A percentile compares a stretch with the other conserved stretches of the same genome.
Evolutionary conservation across 1,284 basidiomycete species (phyloP).

Genomic region (Puccinia coronata): DNA sequence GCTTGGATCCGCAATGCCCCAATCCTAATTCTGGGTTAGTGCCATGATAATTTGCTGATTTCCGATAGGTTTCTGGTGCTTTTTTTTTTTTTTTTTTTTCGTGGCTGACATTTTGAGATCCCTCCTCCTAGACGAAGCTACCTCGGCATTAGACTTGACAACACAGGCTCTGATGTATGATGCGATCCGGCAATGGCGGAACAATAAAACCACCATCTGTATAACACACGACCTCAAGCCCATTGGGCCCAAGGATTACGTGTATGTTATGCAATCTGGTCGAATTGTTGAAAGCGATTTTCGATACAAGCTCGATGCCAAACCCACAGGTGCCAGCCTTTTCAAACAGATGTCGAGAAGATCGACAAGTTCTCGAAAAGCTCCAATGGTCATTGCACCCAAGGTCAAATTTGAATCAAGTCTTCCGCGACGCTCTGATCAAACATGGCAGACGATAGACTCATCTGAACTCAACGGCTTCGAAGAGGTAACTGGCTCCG

Average conservation of each 20-base stretch:
- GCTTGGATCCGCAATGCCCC: constrained; percentile 82
- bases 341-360: constrained; percentile 30
- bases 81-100: background rate
- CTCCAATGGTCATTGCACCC: background rate
- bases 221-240: constrained; percentile 94
- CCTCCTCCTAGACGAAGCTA: constrained; percentile 77
- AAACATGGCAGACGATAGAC: constrained; percentile 5
- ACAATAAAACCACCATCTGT: constrained; percentile 84
- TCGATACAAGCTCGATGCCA: constrained; percentile 69
- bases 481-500: background rate
- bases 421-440: background rate
- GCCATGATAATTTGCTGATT: background rate
- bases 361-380: constrained; percentile 9
- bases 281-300: constrained; percentile 84
- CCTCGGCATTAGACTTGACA: constrained; percentile 87
- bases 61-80: background rate
- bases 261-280: constrained; percentile 85
- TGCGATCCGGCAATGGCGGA: constrained; percentile 79
- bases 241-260: constrained; percentile 75
- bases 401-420: constrained; percentile 8
- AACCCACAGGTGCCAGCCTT: constrained; percentile 49
- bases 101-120: background rate
- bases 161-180: constrained; percentile 85
- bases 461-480: background rate
- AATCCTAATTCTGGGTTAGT: constrained; percentile 82